phyloP scores from a whole-genome alignment of 2,329 filamentous ascomycete genomes.

The Graphium sp. region DNA sequence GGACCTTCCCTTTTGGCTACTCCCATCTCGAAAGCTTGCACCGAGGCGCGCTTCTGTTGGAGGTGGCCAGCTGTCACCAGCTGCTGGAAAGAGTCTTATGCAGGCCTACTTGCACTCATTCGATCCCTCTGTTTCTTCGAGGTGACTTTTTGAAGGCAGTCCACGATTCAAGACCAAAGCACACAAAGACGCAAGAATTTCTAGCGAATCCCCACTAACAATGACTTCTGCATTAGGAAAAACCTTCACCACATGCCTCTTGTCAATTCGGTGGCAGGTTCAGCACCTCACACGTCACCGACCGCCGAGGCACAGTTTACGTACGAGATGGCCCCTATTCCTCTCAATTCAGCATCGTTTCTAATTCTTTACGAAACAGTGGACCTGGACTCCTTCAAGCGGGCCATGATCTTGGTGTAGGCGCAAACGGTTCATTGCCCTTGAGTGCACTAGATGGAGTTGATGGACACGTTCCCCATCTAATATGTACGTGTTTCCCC shows the following conservation, averaged over 20 bases:
- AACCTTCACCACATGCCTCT: constrained; percentile 18
- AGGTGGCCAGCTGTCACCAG: no score
- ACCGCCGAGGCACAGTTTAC: constrained; percentile 27
- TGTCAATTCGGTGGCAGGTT: constrained; percentile 17
- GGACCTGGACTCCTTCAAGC: constrained; percentile 14
- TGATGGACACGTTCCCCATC: constrained; percentile 27
- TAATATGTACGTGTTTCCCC: constrained; percentile 24
- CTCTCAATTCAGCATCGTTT: constrained; percentile 5
- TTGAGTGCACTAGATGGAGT: constrained; percentile 7
- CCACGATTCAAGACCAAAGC: constrained; percentile 1
- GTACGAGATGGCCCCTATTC: constrained; percentile 1
- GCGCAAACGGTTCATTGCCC: constrained; percentile 11
- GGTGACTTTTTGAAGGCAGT: constrained; percentile 1
- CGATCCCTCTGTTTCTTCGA: constrained; percentile 1
- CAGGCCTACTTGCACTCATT: background rate
- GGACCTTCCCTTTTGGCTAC: no score
- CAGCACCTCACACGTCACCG: constrained; percentile 3
- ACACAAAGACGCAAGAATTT: constrained; percentile 1
- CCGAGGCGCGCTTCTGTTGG: no score
- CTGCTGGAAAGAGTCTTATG: no score
- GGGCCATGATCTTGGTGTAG: constrained; percentile 11
- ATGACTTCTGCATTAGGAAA: constrained; percentile 17
- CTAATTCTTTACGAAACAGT: constrained; percentile 5
- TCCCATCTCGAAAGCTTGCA: no score
- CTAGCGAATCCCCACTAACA: constrained; percentile 8